Conservation (phyloP, 768 basidiomycete genomes). For the Mycena haematopus region DNA sequence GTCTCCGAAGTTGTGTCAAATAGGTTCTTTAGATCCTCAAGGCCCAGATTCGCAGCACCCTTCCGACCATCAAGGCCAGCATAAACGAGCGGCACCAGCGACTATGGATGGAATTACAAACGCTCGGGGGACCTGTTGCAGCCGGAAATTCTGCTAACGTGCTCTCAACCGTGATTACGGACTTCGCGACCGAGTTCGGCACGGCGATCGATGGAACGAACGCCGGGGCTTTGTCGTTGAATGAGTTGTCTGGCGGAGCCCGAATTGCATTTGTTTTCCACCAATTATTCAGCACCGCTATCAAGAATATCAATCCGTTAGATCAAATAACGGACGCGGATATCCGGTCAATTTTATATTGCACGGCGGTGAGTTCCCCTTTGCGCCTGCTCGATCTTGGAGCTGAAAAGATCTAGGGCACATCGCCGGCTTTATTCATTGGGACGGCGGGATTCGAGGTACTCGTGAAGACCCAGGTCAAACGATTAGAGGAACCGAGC, state of each 20-base stretch:
- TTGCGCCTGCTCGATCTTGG: not conserved
- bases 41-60: slow-evolving; percentile 96
- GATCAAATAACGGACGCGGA: slow-evolving; percentile 99
- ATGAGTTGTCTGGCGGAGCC: slow-evolving; percentile 96
- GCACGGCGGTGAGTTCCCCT: slow-evolving; percentile 78
- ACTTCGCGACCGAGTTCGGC: slow-evolving; percentile 96
- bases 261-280: slow-evolving; percentile 99
- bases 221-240: slow-evolving; percentile 77
- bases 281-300: slow-evolving; percentile 95
- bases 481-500: slow-evolving; percentile 91
- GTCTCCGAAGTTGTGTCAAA: not conserved
- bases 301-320: slow-evolving; percentile 96
- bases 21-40: slow-evolving; percentile 79
- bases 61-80: slow-evolving; percentile 96
- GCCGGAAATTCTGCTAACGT: slow-evolving; percentile 92
- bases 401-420: slow-evolving; percentile 62
- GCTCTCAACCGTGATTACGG: slow-evolving; percentile 94
- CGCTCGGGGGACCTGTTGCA: slow-evolving; percentile 87
- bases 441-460: slow-evolving; percentile 97
- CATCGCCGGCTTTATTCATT: slow-evolving; percentile 94
- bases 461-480: slow-evolving; percentile 99
- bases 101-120: slow-evolving; percentile 80
- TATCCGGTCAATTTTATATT: slow-evolving; percentile 94
- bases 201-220: slow-evolving; percentile 97
- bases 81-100: slow-evolving; percentile 89